phyloP scores from a whole-genome alignment of 352 stramenopile genomes.

The Thalassiosira mediterranea region DNA sequence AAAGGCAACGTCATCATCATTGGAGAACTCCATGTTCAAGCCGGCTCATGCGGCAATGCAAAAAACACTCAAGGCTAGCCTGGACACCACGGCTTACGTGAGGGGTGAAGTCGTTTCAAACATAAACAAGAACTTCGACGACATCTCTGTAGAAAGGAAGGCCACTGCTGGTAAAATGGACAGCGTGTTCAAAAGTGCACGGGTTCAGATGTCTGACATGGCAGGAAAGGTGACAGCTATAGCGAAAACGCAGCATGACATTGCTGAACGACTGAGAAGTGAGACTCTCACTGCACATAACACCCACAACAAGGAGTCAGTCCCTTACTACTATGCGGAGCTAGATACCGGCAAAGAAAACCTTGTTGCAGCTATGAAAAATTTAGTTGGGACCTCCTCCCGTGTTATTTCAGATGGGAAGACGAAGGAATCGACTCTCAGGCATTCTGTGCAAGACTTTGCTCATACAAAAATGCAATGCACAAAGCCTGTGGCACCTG shows the following conservation, averaged over 20 bases:
- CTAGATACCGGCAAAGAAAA: conserved; percentile 40
- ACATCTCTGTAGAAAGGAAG: conserved; percentile 14
- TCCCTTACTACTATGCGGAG: conserved; percentile 29
- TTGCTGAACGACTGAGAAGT: conserved; percentile 21
- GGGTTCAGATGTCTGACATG: conserved; percentile 15
- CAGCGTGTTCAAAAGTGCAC: conserved; percentile 20
- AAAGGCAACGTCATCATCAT: conserved; percentile 28
- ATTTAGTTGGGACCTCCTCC: conserved; percentile 21
- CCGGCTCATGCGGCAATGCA: conserved; percentile 30
- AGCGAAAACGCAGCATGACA: conserved; percentile 33
- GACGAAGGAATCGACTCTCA: conserved; percentile 9
- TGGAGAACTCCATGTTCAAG: conserved; percentile 41
- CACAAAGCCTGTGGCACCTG: conserved; percentile 37
- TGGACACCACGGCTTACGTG: conserved; percentile 19
- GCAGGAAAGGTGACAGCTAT: conserved; percentile 28
- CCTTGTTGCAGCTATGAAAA: conserved; percentile 29
- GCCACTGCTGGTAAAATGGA: conserved; percentile 23
- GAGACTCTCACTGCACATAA: conserved; percentile 11
- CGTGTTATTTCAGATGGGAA: conserved; percentile 26
- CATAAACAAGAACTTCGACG: conserved; percentile 26
- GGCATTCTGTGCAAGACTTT: conserved; percentile 60
- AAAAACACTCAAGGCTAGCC: conserved; percentile 22
- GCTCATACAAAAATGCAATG: conserved; percentile 45
- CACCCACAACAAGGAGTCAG: conserved; percentile 15
- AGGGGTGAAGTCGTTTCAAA: conserved; percentile 18